Conservation (phyloP, 2,329 filamentous ascomycete genomes). For the Alternaria angustiovoidea region DNA sequence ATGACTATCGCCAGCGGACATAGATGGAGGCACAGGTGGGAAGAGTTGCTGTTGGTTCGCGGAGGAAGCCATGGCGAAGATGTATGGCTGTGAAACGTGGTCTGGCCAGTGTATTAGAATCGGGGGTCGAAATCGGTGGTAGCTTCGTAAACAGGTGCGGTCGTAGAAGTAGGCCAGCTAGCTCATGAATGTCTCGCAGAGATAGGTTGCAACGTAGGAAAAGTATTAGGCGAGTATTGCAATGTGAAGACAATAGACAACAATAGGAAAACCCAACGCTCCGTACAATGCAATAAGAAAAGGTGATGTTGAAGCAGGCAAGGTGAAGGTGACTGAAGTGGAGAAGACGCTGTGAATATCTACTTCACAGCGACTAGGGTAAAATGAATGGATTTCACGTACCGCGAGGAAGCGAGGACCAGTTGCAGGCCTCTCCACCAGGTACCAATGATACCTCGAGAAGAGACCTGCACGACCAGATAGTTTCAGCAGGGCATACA, state of each 20-base stretch:
- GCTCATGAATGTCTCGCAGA: constrained; percentile 41
- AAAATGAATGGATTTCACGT: constrained; percentile 46
- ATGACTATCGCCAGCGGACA: constrained; percentile 66
- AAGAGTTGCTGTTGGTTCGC: constrained; percentile 63
- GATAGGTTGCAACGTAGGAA: constrained; percentile 27
- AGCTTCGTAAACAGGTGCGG: constrained; percentile 8
- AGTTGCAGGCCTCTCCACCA: constrained; percentile 43
- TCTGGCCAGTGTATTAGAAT: constrained; percentile 46
- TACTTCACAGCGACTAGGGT: constrained; percentile 37
- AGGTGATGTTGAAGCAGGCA: constrained; percentile 29
- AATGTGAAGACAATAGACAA: constrained; percentile 24
- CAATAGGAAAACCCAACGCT: constrained; percentile 39
- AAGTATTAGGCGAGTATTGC: constrained; percentile 28
- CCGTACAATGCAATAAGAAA: constrained; percentile 51
- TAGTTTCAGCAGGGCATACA: constrained; percentile 54
- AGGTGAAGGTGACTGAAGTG: constrained; percentile 26
- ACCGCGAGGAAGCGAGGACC: constrained; percentile 53
- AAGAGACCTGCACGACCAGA: constrained; percentile 47
- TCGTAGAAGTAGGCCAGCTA: constrained; percentile 28
- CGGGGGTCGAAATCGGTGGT: constrained; percentile 9
- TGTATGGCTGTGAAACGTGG: constrained; percentile 41
- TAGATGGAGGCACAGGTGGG: constrained; percentile 64
- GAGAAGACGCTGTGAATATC: constrained; percentile 33
- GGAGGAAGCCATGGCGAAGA: constrained; percentile 56
- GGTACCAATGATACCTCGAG: constrained; percentile 51